Conservation (phyloP, 1,284 basidiomycete species). For the Leccinum fallax region DNA sequence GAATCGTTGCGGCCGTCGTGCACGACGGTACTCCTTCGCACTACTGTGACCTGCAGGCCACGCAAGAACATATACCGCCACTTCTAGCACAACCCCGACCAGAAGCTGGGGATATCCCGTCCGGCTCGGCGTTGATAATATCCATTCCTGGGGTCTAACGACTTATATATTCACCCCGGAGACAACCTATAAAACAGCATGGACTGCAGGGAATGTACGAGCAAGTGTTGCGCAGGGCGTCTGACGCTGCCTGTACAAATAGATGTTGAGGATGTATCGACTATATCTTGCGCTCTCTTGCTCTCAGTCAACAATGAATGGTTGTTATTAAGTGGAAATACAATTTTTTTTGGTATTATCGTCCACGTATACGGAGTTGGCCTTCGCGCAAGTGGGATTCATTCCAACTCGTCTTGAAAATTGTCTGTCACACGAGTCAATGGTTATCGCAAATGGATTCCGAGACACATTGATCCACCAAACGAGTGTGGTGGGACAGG, state of each 20-base stretch:
- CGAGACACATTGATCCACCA: background rate
- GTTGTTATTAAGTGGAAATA: too few relatives aligned
- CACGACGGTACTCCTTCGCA: slow-evolving; percentile 48
- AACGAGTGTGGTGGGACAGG: background rate
- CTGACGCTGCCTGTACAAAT: background rate
- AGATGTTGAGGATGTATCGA: background rate
- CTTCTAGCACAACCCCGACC: background rate
- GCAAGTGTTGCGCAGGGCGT: background rate
- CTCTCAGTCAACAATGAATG: too few relatives aligned
- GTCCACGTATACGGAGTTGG: background rate
- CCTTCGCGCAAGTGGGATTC: background rate
- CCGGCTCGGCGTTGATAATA: background rate
- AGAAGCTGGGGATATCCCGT: background rate
- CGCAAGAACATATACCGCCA: background rate
- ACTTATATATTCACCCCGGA: background rate
- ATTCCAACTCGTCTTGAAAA: background rate
- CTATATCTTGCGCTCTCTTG: too few relatives aligned
- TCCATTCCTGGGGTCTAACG: background rate
- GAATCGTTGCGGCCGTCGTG: slow-evolving; percentile 87
- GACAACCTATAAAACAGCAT: slow-evolving; percentile 12
- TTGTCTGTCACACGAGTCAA: background rate
- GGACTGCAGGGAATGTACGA: slow-evolving; percentile 21
- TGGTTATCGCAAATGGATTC: background rate
- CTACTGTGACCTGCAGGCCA: background rate
- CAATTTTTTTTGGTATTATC: background rate